Conservation (phyloP, 2,329 filamentous ascomycete genomes). For the Xylariaceae sp. region DNA sequence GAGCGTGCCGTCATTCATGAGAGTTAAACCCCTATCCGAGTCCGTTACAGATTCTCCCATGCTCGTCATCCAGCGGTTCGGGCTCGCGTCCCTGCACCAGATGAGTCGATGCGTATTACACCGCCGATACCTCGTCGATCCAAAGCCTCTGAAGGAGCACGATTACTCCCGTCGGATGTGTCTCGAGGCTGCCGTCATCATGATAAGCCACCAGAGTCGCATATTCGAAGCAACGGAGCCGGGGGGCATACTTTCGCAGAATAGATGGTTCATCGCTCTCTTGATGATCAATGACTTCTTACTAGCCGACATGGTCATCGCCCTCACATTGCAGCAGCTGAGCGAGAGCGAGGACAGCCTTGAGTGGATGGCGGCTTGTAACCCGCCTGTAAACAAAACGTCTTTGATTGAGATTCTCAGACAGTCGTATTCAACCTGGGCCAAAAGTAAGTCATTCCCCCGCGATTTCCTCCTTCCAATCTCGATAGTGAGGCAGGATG, state of each 20-base stretch:
- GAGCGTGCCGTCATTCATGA: constrained; percentile 46
- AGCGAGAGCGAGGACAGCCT: constrained; percentile 34
- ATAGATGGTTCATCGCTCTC: constrained; percentile 55
- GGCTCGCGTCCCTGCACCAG: constrained; percentile 49
- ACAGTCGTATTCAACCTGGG: constrained; percentile 44
- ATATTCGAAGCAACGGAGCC: constrained; percentile 49
- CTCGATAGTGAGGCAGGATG: too few species aligned
- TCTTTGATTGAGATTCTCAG: constrained; percentile 41
- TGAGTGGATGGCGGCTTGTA: constrained; percentile 36
- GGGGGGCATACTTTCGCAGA: constrained; percentile 48
- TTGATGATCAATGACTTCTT: constrained; percentile 59
- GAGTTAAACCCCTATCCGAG: constrained; percentile 45
- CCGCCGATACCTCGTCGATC: constrained; percentile 48
- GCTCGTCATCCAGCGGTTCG: constrained; percentile 50
- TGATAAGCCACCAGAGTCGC: constrained; percentile 46
- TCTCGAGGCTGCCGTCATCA: constrained; percentile 45
- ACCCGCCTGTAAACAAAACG: constrained; percentile 35
- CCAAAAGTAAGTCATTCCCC: constrained; percentile 16
- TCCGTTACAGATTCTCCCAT: constrained; percentile 46
- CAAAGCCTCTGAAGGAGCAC: constrained; percentile 41
- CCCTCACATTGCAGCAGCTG: constrained; percentile 46
- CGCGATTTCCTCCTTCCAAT: background rate
- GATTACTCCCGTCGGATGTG: constrained; percentile 50
- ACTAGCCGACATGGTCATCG: constrained; percentile 58
- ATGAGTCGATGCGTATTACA: constrained; percentile 55